These are phyloP conservation scores for Thermoascus crustaceus DNA, from an alignment of 2,329 filamentous ascomycete genomes.

Conservation along the genomic window DNA sequence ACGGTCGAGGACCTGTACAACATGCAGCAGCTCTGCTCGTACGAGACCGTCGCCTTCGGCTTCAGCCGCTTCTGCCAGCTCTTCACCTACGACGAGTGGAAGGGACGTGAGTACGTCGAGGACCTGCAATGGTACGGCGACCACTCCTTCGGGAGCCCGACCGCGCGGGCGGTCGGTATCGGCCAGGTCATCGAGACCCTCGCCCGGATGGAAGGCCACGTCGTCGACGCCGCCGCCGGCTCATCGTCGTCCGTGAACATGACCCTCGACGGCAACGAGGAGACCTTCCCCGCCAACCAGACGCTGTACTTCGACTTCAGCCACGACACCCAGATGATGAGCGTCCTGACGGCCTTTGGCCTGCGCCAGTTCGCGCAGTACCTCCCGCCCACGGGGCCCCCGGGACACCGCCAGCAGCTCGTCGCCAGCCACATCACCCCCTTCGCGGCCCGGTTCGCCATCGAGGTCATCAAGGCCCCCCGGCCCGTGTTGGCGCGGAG, in stretches of 20 bases:
- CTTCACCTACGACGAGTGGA: constrained; percentile 69
- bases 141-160: constrained; percentile 56
- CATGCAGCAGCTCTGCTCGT: constrained; percentile 65
- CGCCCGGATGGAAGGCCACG: constrained; percentile 48
- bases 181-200: constrained; percentile 66
- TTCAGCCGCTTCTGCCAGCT: constrained; percentile 66
- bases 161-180: constrained; percentile 63
- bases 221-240: constrained; percentile 14
- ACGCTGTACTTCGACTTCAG: constrained; percentile 69
- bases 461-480: constrained; percentile 64
- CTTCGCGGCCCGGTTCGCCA: constrained; percentile 64
- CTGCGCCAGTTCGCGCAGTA: constrained; percentile 58
- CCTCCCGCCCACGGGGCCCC: constrained; percentile 49
- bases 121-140: constrained; percentile 59
- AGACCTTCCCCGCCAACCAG: constrained; percentile 67
- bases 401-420: constrained; percentile 53
- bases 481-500: constrained; percentile 52
- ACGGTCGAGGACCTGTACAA: constrained; percentile 56
- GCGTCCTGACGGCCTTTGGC: constrained; percentile 63
- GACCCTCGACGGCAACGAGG: constrained; percentile 44
- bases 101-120: constrained; percentile 61
- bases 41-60: constrained; percentile 69
- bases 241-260: constrained; percentile 40
- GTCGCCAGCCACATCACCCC: constrained; percentile 61
- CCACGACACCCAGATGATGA: constrained; percentile 67